Evolutionary conservation across 208 protist genomes (phyloP).

Genomic region (Crithidia sp.): DNA sequence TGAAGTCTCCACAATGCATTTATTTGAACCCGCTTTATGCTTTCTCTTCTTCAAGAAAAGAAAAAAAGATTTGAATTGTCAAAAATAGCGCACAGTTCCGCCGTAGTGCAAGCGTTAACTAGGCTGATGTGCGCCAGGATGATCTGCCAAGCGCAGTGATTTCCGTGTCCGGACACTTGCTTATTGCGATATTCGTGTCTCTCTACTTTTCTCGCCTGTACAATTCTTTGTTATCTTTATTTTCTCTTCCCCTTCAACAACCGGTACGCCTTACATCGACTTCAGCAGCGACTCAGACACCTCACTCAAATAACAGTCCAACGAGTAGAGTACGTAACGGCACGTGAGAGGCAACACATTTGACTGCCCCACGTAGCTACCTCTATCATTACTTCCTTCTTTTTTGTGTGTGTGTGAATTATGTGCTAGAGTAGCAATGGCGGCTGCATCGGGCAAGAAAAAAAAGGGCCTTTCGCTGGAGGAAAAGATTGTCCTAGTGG

Average conservation of each 20-base stretch:
- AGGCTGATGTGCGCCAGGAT: no score
- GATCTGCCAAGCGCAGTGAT: no score
- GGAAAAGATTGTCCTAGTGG: constrained; percentile 72
- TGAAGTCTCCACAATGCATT: neutral
- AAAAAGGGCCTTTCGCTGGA: constrained; percentile 89
- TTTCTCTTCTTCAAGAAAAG: no score
- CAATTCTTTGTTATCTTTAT: neutral
- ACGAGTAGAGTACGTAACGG: no score
- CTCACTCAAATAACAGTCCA: no score
- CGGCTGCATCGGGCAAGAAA: constrained; percentile 39
- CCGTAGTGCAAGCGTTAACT: no score
- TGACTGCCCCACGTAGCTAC: neutral
- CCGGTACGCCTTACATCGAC: no score
- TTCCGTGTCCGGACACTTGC: no score
- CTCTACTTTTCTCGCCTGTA: neutral
- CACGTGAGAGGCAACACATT: no score
- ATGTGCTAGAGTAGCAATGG: neutral
- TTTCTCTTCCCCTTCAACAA: neutral
- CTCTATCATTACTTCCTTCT: neutral
- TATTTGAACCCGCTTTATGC: neutral
- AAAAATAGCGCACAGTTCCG: no score
- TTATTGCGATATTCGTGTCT: neutral
- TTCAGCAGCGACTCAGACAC: no score
- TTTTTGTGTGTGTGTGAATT: neutral
- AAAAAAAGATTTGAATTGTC: no score